A percentile compares a stretch with the other conserved stretches of the same genome.
Conservation (phyloP, 169 alveolate species). For the Pseudocohnilembus persalinus region DNA sequence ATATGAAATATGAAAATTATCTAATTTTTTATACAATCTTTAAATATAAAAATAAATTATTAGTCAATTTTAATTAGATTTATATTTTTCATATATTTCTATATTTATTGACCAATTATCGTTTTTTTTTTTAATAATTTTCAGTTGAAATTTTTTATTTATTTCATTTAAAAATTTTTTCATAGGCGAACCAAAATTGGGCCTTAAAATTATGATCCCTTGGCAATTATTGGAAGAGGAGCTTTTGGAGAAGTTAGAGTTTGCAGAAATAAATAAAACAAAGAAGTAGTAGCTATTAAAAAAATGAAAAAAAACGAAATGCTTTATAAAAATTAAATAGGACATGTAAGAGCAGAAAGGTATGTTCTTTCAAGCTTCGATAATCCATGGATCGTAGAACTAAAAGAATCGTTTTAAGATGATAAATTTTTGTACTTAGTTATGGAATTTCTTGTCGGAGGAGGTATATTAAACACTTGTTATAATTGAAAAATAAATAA, state of each 20-base stretch:
- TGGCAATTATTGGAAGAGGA: constrained; percentile 80
- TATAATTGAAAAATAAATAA: neutral
- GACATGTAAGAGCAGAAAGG: constrained; percentile 81
- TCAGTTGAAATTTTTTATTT: neutral
- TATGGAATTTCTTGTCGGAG: constrained; percentile 86
- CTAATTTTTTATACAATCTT: neutral
- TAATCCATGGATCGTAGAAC: constrained; percentile 80
- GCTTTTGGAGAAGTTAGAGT: constrained; percentile 86
- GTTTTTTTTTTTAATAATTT: neutral
- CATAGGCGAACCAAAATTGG: constrained; percentile 64
- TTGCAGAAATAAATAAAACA: constrained; percentile 58
- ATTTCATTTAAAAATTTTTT: neutral
- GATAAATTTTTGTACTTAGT: constrained; percentile 73
- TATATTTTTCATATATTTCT: neutral
- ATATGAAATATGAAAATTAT: neutral
- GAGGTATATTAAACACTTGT: constrained; percentile 31
- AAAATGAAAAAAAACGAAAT: constrained; percentile 82
- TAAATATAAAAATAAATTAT: neutral
- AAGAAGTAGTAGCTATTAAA: constrained; percentile 81
- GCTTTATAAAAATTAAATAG: constrained; percentile 77
- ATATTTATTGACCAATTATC: constrained; percentile 9
- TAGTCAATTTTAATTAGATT: too few relatives aligned
- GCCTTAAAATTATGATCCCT: constrained; percentile 73
- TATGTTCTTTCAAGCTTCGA: constrained; percentile 68
- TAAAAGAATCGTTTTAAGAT: constrained; percentile 75